These are phyloP conservation scores for Metschnikowia corniflorae DNA, from an alignment of 805 yeast genomes.

Conservation along the genomic window DNA sequence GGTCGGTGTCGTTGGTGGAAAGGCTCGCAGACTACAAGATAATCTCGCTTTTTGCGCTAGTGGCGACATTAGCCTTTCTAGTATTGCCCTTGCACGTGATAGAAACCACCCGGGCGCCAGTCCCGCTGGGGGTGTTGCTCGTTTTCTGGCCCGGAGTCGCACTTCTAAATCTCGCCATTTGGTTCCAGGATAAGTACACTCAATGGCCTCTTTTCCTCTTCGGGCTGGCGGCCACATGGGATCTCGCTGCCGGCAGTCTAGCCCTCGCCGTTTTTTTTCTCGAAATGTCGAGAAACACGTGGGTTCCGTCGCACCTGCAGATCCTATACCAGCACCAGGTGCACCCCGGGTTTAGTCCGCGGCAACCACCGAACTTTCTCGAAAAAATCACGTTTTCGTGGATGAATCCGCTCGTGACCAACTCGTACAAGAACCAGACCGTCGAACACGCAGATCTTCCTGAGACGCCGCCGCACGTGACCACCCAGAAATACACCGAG, in stretches of 20 bases:
- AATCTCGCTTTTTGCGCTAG: conserved; percentile 14
- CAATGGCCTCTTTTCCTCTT: conserved; percentile 20
- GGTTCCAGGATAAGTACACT: conserved; percentile 27
- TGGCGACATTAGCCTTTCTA: conserved; percentile 6
- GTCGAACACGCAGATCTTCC: conserved; percentile 29
- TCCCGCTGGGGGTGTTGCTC: conserved; percentile 37
- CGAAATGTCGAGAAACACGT: conserved; percentile 32
- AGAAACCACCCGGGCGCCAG: conserved; percentile 39
- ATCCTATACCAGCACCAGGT: conserved; percentile 28
- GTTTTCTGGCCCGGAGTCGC: conserved; percentile 37
- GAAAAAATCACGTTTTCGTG: conserved; percentile 43
- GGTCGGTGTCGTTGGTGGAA: conserved; percentile 20
- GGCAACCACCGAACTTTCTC: conserved; percentile 30
- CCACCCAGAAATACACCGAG: conserved; percentile 20
- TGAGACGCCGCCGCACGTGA: conserved; percentile 23
- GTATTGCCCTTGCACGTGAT: conserved; percentile 42
- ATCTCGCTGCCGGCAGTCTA: conserved; percentile 19
- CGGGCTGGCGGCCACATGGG: conserved; percentile 6
- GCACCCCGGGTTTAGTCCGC: conserved; percentile 3
- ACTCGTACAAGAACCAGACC: conserved; percentile 36
- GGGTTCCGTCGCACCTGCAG: conserved; percentile 42
- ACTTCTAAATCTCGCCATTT: conserved; percentile 18
- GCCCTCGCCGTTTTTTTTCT: conserved; percentile 31
- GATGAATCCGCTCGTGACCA: conserved; percentile 44
- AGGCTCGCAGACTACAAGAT: conserved; percentile 23